Conservation (phyloP, 2,329 filamentous ascomycete species). For the Lojkania enalia region DNA sequence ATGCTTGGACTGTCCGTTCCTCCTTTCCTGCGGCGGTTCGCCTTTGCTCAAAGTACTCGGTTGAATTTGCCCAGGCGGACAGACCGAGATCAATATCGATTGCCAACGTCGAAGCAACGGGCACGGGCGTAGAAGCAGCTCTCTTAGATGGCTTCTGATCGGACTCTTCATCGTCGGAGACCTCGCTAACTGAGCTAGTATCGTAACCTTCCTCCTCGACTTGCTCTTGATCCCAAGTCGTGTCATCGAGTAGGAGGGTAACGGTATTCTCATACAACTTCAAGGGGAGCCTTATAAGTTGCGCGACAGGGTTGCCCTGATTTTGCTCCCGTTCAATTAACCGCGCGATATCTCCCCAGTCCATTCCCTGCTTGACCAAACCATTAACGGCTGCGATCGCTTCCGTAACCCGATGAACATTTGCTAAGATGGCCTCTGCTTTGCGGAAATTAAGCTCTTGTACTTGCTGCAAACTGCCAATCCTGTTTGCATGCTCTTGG, state of each 20-base stretch:
- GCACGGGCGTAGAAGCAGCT: constrained; percentile 47
- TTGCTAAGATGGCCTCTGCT: constrained; percentile 86
- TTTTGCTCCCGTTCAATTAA: constrained; percentile 86
- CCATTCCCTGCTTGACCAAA: constrained; percentile 91
- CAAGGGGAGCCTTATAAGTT: constrained; percentile 82
- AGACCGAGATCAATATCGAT: constrained; percentile 85
- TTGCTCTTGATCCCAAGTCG: constrained; percentile 64
- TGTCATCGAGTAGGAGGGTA: constrained; percentile 76
- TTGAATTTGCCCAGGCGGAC: constrained; percentile 85
- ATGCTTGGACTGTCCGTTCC: constrained; percentile 81
- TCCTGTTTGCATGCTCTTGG: constrained; percentile 79
- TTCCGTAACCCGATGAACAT: constrained; percentile 88
- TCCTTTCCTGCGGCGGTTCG: constrained; percentile 83
- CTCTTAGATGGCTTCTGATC: constrained; percentile 45
- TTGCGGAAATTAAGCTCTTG: constrained; percentile 86
- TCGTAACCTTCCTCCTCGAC: constrained; percentile 60
- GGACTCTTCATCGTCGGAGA: constrained; percentile 59
- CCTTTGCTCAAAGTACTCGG: constrained; percentile 89
- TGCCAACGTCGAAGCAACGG: constrained; percentile 54
- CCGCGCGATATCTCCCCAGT: constrained; percentile 90
- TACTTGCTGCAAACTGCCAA: constrained; percentile 79
- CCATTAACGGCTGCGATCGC: constrained; percentile 91
- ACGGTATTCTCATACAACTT: constrained; percentile 89
- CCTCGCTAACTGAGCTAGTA: constrained; percentile 67
- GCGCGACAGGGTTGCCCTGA: constrained; percentile 79